These are phyloP conservation scores for Rhodomyrtus tomentosa DNA, from an alignment of 345 rosid genomes.

Conservation along the genomic window DNA sequence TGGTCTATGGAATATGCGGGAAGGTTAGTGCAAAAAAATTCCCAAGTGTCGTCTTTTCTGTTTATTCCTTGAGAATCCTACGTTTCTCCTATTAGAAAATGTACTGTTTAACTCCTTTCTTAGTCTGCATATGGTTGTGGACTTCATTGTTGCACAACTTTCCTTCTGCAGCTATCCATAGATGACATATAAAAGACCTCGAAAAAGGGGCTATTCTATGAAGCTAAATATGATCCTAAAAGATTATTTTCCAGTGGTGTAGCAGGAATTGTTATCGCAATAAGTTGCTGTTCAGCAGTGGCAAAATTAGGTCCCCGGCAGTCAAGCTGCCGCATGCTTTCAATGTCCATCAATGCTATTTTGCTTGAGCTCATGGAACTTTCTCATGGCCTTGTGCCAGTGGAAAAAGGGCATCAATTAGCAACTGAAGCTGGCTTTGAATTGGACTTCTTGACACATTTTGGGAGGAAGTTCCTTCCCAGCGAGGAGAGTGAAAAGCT, in stretches of 20 bases:
- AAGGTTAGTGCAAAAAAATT: conserved; percentile 29
- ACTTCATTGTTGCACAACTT: background rate
- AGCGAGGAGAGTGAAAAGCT: conserved; percentile 38
- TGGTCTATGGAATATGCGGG: conserved; percentile 71
- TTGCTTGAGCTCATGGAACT: conserved; percentile 44
- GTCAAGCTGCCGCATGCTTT: conserved; percentile 18
- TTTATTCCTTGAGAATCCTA: background rate
- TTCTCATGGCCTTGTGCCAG: conserved; percentile 29
- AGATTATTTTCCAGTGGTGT: conserved; percentile 50
- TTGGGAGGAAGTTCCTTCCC: conserved; percentile 40
- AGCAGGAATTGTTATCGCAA: conserved; percentile 54
- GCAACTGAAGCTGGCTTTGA: conserved; percentile 62
- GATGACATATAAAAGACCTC: background rate
- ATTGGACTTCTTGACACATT: conserved; percentile 37
- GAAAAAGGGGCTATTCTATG: background rate
- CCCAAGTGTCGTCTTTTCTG: background rate
- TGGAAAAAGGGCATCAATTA: conserved; percentile 43
- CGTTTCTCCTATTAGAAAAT: background rate
- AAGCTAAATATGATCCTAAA: conserved; percentile 1
- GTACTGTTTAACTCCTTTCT: background rate
- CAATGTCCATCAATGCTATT: conserved; percentile 21
- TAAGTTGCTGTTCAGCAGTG: conserved; percentile 53
- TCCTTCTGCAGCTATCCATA: background rate
- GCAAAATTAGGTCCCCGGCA: conserved; percentile 33
- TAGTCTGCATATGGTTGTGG: background rate